A percentile compares a stretch with the other conserved stretches of the same genome.
These are phyloP conservation scores for Leccinum sublutescens DNA, from an alignment of 768 basidiomycete species.

Conservation along the genomic window DNA sequence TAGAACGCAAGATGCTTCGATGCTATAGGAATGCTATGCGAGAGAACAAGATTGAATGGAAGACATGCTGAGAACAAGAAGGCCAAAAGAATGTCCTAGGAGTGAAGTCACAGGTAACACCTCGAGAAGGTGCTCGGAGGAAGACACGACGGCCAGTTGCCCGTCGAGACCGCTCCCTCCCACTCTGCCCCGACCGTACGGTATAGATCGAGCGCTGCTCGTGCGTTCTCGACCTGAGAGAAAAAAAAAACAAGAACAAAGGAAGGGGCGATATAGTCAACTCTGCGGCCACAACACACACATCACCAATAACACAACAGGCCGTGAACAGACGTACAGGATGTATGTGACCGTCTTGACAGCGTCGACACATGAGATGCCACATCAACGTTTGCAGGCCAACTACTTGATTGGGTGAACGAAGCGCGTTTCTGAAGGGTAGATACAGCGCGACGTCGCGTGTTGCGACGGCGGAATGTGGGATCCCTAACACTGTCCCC, in stretches of 20 bases:
- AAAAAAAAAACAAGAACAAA: background rate
- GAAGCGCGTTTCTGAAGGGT: conserved; percentile 73
- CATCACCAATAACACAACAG: background rate
- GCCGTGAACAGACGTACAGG: conserved; percentile 50
- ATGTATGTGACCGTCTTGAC: conserved; percentile 68
- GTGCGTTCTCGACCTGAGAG: conserved; percentile 71
- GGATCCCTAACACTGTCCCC: conserved; percentile 68
- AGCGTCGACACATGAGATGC: conserved; percentile 78
- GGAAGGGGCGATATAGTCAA: conserved; percentile 3
- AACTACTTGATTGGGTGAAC: conserved; percentile 61
- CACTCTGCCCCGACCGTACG: conserved; percentile 60
- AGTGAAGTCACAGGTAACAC: conserved; percentile 56
- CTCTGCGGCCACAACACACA: background rate
- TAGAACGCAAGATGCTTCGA: conserved; percentile 20
- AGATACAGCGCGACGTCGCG: conserved; percentile 80
- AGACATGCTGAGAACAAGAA: conserved; percentile 14
- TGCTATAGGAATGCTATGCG: conserved; percentile 8
- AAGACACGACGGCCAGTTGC: conserved; percentile 73
- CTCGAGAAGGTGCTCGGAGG: conserved; percentile 80
- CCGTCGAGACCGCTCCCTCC: conserved; percentile 57
- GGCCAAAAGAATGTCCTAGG: conserved; percentile 4
- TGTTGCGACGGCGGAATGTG: conserved; percentile 74
- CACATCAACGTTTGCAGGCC: conserved; percentile 79
- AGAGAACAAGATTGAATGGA: conserved; percentile 3
- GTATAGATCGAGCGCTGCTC: conserved; percentile 52